Percentiles rank a stretch among this genome's conserved stretches.
These are phyloP conservation scores for Fusarium ambrosium DNA, from an alignment of 2,329 filamentous ascomycete species.

Conservation along the genomic window DNA sequence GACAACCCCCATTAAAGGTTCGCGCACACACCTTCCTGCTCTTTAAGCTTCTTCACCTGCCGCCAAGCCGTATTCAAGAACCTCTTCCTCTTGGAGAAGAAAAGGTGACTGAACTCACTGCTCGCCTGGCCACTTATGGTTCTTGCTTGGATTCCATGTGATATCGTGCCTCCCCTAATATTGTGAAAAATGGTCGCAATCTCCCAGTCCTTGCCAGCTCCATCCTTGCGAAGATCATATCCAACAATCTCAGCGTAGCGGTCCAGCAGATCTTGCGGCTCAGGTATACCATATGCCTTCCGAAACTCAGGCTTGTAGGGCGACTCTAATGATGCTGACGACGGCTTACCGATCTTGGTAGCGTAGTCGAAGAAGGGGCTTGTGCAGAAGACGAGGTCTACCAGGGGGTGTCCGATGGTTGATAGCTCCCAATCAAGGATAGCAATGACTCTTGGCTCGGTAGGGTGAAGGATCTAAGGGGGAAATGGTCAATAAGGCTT, in stretches of 20 bases:
- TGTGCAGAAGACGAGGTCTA: slow-evolving; percentile 12
- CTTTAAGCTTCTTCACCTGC: neutral
- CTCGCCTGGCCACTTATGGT: slow-evolving; percentile 22
- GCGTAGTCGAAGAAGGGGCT: no score
- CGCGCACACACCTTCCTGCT: neutral
- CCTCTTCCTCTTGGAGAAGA: slow-evolving; percentile 13
- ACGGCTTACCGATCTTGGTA: no score
- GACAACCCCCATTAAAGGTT: no score
- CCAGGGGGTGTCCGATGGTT: slow-evolving; percentile 22
- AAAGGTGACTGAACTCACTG: slow-evolving; percentile 21
- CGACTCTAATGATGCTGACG: neutral
- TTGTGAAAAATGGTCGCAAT: slow-evolving; percentile 16
- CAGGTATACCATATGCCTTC: neutral
- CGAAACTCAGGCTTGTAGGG: neutral
- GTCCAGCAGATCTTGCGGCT: slow-evolving; percentile 5
- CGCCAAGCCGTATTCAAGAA: slow-evolving; percentile 2
- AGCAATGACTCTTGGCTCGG: slow-evolving; percentile 20
- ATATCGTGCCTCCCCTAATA: slow-evolving; percentile 13
- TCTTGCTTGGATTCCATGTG: slow-evolving; percentile 21
- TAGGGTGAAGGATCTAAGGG: slow-evolving; percentile 18
- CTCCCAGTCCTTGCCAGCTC: slow-evolving; percentile 20
- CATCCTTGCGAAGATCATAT: slow-evolving; percentile 16
- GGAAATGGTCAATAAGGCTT: no score
- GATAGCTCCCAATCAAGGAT: slow-evolving; percentile 26
- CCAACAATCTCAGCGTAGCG: slow-evolving; percentile 9